A percentile compares a stretch with the other conserved stretches of the same genome.
Evolutionary conservation across 2,329 filamentous ascomycete species (phyloP).

Genomic region (Stachybotrys echinatus): DNA sequence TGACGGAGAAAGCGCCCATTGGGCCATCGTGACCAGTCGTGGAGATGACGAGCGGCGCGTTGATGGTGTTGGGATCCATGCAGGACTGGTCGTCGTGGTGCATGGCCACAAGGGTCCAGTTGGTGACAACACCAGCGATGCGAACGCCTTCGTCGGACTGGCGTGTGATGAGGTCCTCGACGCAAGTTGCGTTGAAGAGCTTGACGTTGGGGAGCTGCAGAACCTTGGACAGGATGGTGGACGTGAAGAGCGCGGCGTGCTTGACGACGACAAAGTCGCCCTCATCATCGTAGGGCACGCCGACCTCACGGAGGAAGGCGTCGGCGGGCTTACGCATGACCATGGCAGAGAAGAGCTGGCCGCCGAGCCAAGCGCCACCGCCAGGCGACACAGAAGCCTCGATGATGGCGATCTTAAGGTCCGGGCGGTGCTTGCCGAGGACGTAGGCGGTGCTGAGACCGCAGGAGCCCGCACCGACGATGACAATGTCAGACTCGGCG

Average conservation of each 20-base stretch:
- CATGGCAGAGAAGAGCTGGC: conserved; percentile 93
- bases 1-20: conserved; percentile 86
- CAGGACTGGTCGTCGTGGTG: conserved; percentile 86
- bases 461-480: conserved; percentile 85
- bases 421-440: conserved; percentile 75
- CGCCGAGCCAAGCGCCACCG: conserved; percentile 87
- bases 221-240: conserved; percentile 78
- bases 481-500: conserved; percentile 90
- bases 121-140: conserved; percentile 86
- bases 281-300: conserved; percentile 83
- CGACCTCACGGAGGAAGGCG: conserved; percentile 73
- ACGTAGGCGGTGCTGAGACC: conserved; percentile 81
- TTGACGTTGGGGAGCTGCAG: conserved; percentile 85
- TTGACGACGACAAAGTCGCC: conserved; percentile 87
- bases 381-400: conserved; percentile 84
- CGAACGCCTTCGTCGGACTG: conserved; percentile 52
- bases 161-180: conserved; percentile 89
- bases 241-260: conserved; percentile 89
- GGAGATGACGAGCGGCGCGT: conserved; percentile 80
- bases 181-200: conserved; percentile 90
- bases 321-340: conserved; percentile 91
- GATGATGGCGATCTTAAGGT: conserved; percentile 87
- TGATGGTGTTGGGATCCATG: conserved; percentile 98
- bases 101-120: conserved; percentile 92
- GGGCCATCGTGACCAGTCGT: conserved; percentile 90